Conservation (phyloP, 345 rosid genomes). For the Euphorbia peplus region DNA sequence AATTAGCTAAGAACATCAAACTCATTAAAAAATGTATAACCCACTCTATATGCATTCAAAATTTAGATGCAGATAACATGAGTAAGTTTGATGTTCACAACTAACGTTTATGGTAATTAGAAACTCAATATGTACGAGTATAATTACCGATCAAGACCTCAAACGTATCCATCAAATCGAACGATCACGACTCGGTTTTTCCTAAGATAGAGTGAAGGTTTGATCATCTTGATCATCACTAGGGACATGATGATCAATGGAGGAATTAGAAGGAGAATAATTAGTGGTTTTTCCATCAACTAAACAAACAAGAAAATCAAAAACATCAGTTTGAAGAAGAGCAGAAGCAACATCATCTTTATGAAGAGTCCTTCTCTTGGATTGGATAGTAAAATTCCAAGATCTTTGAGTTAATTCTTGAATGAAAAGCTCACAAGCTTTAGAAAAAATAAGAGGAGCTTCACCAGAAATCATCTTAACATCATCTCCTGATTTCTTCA, state of each 20-base stretch:
- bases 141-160: too few species aligned
- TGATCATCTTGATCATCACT: too few species aligned
- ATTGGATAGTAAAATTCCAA: constrained; percentile 52
- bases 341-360: constrained; percentile 67
- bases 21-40: too few species aligned
- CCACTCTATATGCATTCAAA: too few species aligned
- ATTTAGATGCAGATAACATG: too few species aligned
- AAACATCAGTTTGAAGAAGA: constrained; percentile 46
- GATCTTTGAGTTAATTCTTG: constrained; percentile 53
- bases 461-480: constrained; percentile 68
- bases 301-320: constrained; percentile 49
- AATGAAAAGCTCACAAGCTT: constrained; percentile 64
- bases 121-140: too few species aligned
- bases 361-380: constrained; percentile 57
- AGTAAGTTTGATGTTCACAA: too few species aligned
- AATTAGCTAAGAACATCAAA: too few species aligned
- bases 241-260: constrained; percentile 3
- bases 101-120: too few species aligned
- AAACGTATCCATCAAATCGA: too few species aligned
- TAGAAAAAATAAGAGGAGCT: constrained; percentile 58
- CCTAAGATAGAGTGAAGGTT: too few species aligned
- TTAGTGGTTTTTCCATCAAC: background rate
- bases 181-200: too few species aligned
- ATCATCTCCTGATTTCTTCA: constrained; percentile 57
- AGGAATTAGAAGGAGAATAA: background rate